These are phyloP conservation scores for Globisporangium perplexum DNA, from an alignment of 352 stramenopile genomes.

Conservation along the genomic window DNA sequence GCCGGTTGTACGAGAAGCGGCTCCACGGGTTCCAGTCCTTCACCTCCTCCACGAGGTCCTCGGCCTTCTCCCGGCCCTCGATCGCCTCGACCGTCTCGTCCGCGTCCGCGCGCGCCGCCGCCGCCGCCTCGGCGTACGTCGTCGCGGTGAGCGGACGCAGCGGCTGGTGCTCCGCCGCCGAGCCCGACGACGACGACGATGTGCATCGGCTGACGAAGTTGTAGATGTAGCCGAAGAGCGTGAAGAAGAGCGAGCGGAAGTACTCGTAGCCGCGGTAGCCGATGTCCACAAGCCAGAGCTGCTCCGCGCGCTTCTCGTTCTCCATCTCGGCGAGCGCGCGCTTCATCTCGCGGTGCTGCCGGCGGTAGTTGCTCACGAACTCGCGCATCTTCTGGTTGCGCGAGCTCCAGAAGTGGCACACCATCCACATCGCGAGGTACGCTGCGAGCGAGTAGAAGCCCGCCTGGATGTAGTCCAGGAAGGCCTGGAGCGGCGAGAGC, in stretches of 20 bases:
- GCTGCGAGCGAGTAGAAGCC: conserved; percentile 72
- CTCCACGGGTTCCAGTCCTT: conserved; percentile 67
- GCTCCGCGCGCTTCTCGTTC: conserved; percentile 75
- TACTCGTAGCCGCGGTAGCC: conserved; percentile 76
- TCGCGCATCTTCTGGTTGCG: conserved; percentile 85
- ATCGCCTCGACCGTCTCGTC: conserved; percentile 61
- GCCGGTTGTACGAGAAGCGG: conserved; percentile 67
- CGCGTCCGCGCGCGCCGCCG: conserved; percentile 21
- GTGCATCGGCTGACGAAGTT: conserved; percentile 13
- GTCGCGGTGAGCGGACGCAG: conserved; percentile 11
- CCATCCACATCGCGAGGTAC: conserved; percentile 75
- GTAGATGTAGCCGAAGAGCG: conserved; percentile 31
- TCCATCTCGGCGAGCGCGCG: conserved; percentile 65
- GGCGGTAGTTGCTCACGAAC: conserved; percentile 85
- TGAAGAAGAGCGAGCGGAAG: conserved; percentile 61
- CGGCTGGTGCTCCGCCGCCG: conserved; percentile 18
- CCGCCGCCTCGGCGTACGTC: conserved; percentile 8
- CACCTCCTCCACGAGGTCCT: conserved; percentile 41
- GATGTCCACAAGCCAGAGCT: conserved; percentile 81
- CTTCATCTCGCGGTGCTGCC: conserved; percentile 68
- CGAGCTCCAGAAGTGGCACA: conserved; percentile 82
- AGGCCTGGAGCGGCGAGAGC: conserved; percentile 61
- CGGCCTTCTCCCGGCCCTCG: conserved; percentile 44
- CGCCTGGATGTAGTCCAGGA: conserved; percentile 78
- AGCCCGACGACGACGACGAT: neutral